Conservation (phyloP, 2,329 filamentous ascomycete genomes). For the Exophiala spinifera region DNA sequence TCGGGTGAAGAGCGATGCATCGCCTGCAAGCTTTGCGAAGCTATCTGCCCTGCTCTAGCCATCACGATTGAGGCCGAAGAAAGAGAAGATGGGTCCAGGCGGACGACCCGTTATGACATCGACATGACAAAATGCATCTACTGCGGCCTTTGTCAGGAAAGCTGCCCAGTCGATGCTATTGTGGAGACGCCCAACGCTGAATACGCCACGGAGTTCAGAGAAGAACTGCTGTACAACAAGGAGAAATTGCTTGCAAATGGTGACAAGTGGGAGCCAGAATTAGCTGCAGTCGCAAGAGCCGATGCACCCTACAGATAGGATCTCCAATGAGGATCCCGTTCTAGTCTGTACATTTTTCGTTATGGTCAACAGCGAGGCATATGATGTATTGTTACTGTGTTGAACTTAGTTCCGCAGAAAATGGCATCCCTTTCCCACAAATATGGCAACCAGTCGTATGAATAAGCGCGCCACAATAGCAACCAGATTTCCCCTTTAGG, state of each 20-base stretch:
- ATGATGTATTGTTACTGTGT: neutral
- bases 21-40: constrained; percentile 99
- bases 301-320: constrained; percentile 85
- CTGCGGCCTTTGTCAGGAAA: constrained; percentile 98
- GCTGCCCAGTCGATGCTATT: constrained; percentile 95
- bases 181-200: constrained; percentile 72
- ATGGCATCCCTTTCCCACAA: neutral
- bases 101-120: constrained; percentile 97
- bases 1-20: constrained; percentile 98
- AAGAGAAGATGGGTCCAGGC: constrained; percentile 88
- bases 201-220: constrained; percentile 74
- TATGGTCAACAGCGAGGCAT: constrained; percentile 1
- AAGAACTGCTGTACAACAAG: constrained; percentile 98
- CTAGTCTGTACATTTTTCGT: constrained; percentile 21
- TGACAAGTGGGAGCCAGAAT: constrained; percentile 96
- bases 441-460: neutral
- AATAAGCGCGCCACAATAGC: no score
- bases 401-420: neutral
- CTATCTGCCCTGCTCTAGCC: constrained; percentile 94
- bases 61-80: constrained; percentile 99
- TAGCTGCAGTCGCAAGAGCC: constrained; percentile 85
- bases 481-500: no score
- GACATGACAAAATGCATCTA: constrained; percentile 99
- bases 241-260: constrained; percentile 86
- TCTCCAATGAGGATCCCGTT: neutral